Conservation (phyloP, 1,284 basidiomycete genomes). For the Abortiporus biennis region DNA sequence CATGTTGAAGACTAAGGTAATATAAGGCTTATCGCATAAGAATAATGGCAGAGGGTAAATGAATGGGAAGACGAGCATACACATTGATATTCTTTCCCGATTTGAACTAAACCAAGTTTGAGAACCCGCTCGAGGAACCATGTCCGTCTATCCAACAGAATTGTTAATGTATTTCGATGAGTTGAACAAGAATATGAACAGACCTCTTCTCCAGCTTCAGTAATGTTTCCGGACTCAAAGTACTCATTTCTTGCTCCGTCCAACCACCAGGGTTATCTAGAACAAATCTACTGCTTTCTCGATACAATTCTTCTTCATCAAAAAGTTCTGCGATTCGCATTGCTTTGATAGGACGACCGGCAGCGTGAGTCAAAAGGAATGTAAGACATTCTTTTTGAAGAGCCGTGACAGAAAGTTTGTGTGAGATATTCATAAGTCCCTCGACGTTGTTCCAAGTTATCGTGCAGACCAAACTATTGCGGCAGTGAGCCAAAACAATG, state of each 20-base stretch:
- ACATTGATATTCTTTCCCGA: conserved; percentile 88
- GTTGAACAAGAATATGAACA: too few relatives aligned
- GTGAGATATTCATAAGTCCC: conserved; percentile 79
- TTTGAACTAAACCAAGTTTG: conserved; percentile 82
- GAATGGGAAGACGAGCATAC: conserved; percentile 36
- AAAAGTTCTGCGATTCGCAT: conserved; percentile 87
- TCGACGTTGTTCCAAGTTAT: conserved; percentile 94
- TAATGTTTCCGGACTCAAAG: conserved; percentile 72
- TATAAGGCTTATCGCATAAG: neutral
- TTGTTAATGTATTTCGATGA: conserved; percentile 1
- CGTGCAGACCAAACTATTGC: conserved; percentile 72
- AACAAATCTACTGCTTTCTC: conserved; percentile 85
- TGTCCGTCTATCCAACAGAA: conserved; percentile 50
- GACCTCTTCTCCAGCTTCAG: conserved; percentile 85
- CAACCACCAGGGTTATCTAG: conserved; percentile 86
- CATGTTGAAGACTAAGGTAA: conserved; percentile 68
- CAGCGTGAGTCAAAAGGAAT: conserved; percentile 87
- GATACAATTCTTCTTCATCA: conserved; percentile 82
- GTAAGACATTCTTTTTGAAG: conserved; percentile 77
- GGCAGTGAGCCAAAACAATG: conserved; percentile 1
- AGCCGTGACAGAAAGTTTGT: conserved; percentile 79
- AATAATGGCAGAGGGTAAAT: conserved; percentile 10
- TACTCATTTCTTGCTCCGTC: conserved; percentile 77
- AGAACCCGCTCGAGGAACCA: conserved; percentile 94
- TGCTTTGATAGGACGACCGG: conserved; percentile 85